Evolutionary conservation across 106 monocot genomes (phyloP).

Genomic region (Allium cepa): DNA sequence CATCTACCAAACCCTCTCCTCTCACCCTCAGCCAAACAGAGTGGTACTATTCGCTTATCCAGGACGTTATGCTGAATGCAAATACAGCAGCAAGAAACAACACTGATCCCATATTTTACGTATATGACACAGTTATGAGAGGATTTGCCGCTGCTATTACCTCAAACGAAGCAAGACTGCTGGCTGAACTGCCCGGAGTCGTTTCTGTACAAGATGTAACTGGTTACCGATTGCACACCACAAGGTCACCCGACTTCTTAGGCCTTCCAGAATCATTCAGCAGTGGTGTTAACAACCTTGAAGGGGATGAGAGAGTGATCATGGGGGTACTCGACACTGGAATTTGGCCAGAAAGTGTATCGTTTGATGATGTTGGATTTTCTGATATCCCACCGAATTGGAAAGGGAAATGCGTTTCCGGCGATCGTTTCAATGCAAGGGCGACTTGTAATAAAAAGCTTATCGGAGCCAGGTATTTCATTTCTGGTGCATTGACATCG

Average conservation of each 20-base stretch:
- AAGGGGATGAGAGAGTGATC: background rate
- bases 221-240: conserved; percentile 9
- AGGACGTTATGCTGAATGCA: background rate
- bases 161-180: conserved; percentile 5
- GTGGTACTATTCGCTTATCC: conserved; percentile 3
- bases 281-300: background rate
- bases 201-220: conserved; percentile 13
- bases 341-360: conserved; percentile 29
- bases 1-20: conserved; percentile 1
- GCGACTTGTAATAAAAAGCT: conserved; percentile 1
- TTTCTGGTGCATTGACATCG: background rate
- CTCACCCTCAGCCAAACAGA: conserved; percentile 1
- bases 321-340: conserved; percentile 18
- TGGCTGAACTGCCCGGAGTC: conserved; percentile 16
- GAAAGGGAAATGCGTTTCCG: background rate
- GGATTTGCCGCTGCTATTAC: conserved; percentile 20
- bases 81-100: background rate
- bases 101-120: conserved; percentile 10
- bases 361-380: background rate
- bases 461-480: conserved; percentile 1
- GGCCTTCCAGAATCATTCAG: conserved; percentile 5
- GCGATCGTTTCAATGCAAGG: background rate
- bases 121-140: conserved; percentile 13
- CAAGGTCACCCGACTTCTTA: conserved; percentile 24
- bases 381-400: background rate